Conservation (phyloP, 108 stramenopile genomes). For the Conticribra guillardii region DNA sequence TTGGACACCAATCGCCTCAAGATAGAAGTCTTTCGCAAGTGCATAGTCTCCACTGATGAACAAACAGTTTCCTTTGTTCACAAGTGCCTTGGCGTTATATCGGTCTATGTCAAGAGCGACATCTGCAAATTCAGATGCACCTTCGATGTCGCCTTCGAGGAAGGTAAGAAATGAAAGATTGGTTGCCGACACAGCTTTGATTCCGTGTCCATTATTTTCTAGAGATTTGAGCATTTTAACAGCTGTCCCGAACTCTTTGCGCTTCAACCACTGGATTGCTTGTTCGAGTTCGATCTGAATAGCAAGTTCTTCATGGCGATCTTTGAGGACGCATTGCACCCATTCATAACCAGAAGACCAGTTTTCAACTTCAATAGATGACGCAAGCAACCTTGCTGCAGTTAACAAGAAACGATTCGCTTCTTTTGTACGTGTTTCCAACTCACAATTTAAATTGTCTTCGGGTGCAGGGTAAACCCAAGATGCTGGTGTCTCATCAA, state of each 20-base stretch:
- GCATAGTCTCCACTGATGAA: slow-evolving; percentile 66
- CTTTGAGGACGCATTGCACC: slow-evolving; percentile 71
- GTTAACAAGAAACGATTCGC: slow-evolving; percentile 26
- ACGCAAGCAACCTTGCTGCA: slow-evolving; percentile 74
- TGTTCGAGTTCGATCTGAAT: slow-evolving; percentile 74
- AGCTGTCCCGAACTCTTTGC: slow-evolving; percentile 34
- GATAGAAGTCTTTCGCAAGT: slow-evolving; percentile 80
- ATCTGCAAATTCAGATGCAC: slow-evolving; percentile 82
- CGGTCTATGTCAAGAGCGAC: slow-evolving; percentile 74
- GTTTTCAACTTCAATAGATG: slow-evolving; percentile 55
- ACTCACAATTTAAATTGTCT: background rate
- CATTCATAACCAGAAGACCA: slow-evolving; percentile 77
- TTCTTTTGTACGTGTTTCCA: slow-evolving; percentile 7
- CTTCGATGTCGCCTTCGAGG: slow-evolving; percentile 74
- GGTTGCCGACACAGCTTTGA: slow-evolving; percentile 81
- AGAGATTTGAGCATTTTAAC: slow-evolving; percentile 72
- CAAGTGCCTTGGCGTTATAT: slow-evolving; percentile 91
- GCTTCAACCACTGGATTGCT: slow-evolving; percentile 48
- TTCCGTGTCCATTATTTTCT: slow-evolving; percentile 77
- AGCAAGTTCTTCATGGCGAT: slow-evolving; percentile 63
- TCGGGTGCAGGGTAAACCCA: background rate
- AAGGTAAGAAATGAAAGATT: slow-evolving; percentile 90
- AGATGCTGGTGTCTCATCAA: background rate
- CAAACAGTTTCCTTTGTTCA: slow-evolving; percentile 92
- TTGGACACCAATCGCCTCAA: slow-evolving; percentile 91